Evolutionary conservation across 371 early-diverging fungal genomes (phyloP), one percentile per base, ranked within the genome.

Genomic region (Rhizomucor pusillus): DNA sequence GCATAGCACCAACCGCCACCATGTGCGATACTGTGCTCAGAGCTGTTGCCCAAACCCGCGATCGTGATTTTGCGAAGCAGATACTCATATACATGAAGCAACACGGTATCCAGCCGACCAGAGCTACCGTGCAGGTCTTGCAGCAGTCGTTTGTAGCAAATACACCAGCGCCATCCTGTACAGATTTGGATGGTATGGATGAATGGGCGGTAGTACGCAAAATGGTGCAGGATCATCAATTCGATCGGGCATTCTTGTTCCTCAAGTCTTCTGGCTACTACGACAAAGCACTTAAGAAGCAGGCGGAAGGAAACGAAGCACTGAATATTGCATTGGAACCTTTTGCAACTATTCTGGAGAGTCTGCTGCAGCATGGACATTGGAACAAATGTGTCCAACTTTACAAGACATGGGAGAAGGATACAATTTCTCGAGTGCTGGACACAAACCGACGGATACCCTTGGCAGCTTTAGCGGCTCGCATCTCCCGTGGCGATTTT

Each of bases 291-390:
- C 9, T 37, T 37, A 37, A 9, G 14, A 14, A 37, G 37, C 37
- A 11, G n/a, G 14, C 33, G 7, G 22, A 11, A 22, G 20, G 25
- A 5, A 43, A 11, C 16, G 20, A 60, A 13, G 14, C 43, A 16
- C 16, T 47, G 13, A 36, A 63, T 9, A 19, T 46, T 23, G 49
- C 49, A 0, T 33, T 69, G n/a, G 73, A 69, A 36, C 25, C 61
- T 0, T 66, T 64, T 62, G 73, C 69, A 4, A 47, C 56, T 1
- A 13, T 69, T 1, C 45, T 69, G 58, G 73, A 73, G 50, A 57
- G 56, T 14, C 58, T 34, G 56, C n/a, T 73, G 18, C 23, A 48
- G 13, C 37, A 20, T 33, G 69, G 69, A 1, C 45, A 65, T 36
- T 66, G 62, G 64, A 29, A 46, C 14, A 22, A 25, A 1, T 69